These are phyloP conservation scores for Rhizophagus sp. DNA, from an alignment of 192 early-diverging fungal species.

Conservation along the genomic window DNA sequence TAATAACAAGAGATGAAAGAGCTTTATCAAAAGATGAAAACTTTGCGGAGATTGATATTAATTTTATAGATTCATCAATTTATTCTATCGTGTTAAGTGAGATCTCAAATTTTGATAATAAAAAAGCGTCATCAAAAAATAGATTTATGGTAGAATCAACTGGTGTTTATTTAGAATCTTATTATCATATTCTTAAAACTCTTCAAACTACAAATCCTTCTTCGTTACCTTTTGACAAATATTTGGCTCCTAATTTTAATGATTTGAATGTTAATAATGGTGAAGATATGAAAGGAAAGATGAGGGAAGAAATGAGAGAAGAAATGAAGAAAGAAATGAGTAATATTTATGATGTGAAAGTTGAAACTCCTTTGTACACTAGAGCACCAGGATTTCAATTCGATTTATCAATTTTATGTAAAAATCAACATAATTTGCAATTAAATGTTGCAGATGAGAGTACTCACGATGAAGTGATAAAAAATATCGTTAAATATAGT, in stretches of 20 bases:
- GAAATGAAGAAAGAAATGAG: too few relatives aligned
- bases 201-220: conserved; percentile 38
- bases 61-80: conserved; percentile 36
- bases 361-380: not conserved
- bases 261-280: not conserved
- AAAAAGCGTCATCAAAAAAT: not conserved
- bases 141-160: conserved; percentile 45
- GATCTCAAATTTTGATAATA: not conserved
- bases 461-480: not conserved
- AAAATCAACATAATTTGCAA: not conserved
- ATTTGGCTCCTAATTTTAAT: conserved; percentile 28
- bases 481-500: not conserved
- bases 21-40: conserved; percentile 28
- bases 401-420: not conserved
- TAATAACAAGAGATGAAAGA: conserved; percentile 34
- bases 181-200: conserved; percentile 38
- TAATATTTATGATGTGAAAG: not conserved
- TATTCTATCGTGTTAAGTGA: conserved; percentile 26
- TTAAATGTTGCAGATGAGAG: not conserved
- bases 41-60: conserved; percentile 31
- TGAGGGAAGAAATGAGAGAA: too few relatives aligned
- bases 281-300: too few relatives aligned
- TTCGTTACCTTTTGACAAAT: conserved; percentile 42
- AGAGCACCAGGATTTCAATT: conserved; percentile 26
- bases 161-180: conserved; percentile 39